Conservation (phyloP, 768 basidiomycete genomes). For the Boletales sp. region DNA sequence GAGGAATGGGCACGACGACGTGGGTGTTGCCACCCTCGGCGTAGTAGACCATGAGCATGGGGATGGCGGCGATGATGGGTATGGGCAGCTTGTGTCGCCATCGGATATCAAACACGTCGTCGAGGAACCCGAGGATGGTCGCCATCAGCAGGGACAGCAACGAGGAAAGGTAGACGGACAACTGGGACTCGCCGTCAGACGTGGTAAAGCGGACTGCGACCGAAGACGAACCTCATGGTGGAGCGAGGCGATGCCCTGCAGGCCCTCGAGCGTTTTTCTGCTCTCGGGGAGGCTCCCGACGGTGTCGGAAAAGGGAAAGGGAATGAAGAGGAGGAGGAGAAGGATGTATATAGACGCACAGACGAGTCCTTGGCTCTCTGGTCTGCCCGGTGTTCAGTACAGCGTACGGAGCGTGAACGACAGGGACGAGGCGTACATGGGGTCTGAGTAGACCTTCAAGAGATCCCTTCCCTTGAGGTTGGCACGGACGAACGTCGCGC, state of each 20-base stretch:
- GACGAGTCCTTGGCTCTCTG: slow-evolving; percentile 91
- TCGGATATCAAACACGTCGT: slow-evolving; percentile 97
- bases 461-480: slow-evolving; percentile 85
- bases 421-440: slow-evolving; percentile 49
- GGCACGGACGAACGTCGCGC: slow-evolving; percentile 74
- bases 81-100: slow-evolving; percentile 99
- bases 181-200: slow-evolving; percentile 36
- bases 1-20: slow-evolving; percentile 85
- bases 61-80: slow-evolving; percentile 92
- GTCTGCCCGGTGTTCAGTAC: slow-evolving; percentile 46
- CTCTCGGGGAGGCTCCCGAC: slow-evolving; percentile 46
- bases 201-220: neutral
- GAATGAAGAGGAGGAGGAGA: slow-evolving; percentile 87
- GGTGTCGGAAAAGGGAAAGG: slow-evolving; percentile 85
- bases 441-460: slow-evolving; percentile 72
- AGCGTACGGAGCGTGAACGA: neutral
- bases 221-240: slow-evolving; percentile 61
- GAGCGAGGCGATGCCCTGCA: slow-evolving; percentile 48
- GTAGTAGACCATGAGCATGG: slow-evolving; percentile 93
- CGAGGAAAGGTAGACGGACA: slow-evolving; percentile 90
- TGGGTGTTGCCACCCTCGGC: slow-evolving; percentile 92
- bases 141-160: slow-evolving; percentile 90
- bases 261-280: slow-evolving; percentile 45
- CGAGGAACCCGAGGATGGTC: slow-evolving; percentile 91
- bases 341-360: slow-evolving; percentile 88